Evolutionary conservation across 768 basidiomycete genomes (phyloP).

Genomic region (Dacryopinax primogenitus): DNA sequence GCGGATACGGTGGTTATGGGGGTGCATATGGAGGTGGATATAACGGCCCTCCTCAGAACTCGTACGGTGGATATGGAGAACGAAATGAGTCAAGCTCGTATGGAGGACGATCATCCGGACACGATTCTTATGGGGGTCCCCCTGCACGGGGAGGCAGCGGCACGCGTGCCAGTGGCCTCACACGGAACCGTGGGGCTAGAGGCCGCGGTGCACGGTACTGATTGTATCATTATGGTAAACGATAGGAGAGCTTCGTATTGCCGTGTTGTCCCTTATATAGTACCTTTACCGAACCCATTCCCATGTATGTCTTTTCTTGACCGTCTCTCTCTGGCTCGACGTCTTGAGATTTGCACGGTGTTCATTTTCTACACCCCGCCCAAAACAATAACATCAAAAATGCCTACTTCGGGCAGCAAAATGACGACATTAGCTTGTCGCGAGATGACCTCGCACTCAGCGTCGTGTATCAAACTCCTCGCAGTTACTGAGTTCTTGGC

Average conservation of each 20-base stretch:
- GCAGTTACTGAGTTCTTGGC: not conserved
- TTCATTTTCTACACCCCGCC: not conserved
- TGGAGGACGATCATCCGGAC: not conserved
- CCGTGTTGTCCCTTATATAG: not conserved
- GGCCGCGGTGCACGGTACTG: not conserved
- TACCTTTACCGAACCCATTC: not conserved
- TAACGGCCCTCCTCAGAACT: constrained; percentile 10
- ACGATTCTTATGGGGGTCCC: not conserved
- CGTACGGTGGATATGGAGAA: constrained; percentile 17
- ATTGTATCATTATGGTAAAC: not conserved
- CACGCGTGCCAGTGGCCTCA: not conserved
- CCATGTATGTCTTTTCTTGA: not conserved
- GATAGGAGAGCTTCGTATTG: not conserved
- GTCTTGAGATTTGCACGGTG: not conserved
- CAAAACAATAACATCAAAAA: not conserved
- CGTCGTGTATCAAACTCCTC: not conserved
- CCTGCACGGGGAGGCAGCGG: not conserved
- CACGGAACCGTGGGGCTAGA: not conserved
- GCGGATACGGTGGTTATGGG: constrained; percentile 9
- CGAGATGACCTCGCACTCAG: not conserved
- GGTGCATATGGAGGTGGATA: constrained; percentile 13
- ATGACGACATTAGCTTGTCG: not conserved
- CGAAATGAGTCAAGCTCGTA: constrained; percentile 28
- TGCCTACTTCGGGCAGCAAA: not conserved
- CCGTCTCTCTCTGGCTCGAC: not conserved